Base-by-base conservation (phyloP, 352 stramenopile genomes). In the Globisporangium carolinianum region DNA sequence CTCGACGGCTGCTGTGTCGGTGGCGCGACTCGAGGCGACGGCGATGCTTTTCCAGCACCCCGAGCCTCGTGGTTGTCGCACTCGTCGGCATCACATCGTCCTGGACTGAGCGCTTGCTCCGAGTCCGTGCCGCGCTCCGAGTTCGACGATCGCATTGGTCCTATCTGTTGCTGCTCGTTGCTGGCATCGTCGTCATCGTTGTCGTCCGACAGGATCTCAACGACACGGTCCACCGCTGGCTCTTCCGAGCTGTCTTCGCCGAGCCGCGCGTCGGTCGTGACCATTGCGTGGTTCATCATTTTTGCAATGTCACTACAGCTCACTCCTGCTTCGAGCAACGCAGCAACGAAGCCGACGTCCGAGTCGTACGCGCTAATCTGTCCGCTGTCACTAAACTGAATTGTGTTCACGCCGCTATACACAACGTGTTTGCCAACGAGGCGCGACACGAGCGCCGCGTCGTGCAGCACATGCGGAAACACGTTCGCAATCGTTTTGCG, bases 301-400 rank as follows among this genome's bases (percentile, higher is more conserved):
- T 64, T 35, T 8, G 64, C 60, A 17, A 87, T 69, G 47, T 88
- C 81, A 12, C 60, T 50, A 24, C 86, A 46, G 46, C 47, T 76
- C 10, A 62, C 68, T 24, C 73, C 70, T 32, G 80, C 72, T 18
- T 61, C 45, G 5, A 77, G 42, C 42, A 86, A 61, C 0, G 74
- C 76, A 39, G 73, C 72, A 4, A 84, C 69, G 45, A 89, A 85
- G 42, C 73, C 75, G 8, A 86, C 79, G 39, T 87, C 66, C 5
- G 73, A 71, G 57, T 87, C 73, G 63, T 86, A 89, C 50, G 74
- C 43, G 11, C 71, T 17, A 57, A 89, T 73, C 38, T 71, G 72
- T 6, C 68, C 74, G 5, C 76, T 55, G 2, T 63, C 15, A 6
- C 65, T 69, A 51, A 86, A 89, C 18, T 82, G 58, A 57, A 86